Conservation (phyloP, 768 basidiomycete species). For the Lentinula sp. region DNA sequence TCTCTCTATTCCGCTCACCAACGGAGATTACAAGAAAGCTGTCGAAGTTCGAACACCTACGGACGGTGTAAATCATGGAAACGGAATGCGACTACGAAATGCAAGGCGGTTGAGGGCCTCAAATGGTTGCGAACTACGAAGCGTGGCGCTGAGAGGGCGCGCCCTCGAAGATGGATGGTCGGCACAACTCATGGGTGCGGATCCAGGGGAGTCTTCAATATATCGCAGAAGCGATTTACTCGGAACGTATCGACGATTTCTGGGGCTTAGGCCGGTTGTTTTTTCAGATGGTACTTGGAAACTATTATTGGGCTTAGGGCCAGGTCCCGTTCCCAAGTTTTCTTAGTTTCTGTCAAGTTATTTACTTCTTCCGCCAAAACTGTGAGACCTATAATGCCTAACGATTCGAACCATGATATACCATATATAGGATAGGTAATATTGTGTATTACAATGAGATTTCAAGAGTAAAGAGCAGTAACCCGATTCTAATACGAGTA, state of each 20-base stretch:
- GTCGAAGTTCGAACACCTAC: slow-evolving; percentile 11
- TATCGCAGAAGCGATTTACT: slow-evolving; percentile 46
- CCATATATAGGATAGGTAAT: too few species aligned
- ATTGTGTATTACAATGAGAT: too few species aligned
- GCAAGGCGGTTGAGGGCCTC: slow-evolving; percentile 30
- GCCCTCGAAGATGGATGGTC: slow-evolving; percentile 1
- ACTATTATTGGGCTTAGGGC: slow-evolving; percentile 39
- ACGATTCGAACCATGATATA: too few species aligned
- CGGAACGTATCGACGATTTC: slow-evolving; percentile 38
- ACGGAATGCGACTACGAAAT: slow-evolving; percentile 20
- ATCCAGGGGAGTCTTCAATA: slow-evolving; percentile 17
- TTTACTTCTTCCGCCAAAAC: too few species aligned
- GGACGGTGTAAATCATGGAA: slow-evolving; percentile 7
- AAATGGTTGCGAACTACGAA: slow-evolving; percentile 25
- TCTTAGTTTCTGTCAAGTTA: background rate
- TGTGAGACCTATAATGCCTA: too few species aligned
- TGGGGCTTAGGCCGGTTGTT: slow-evolving; percentile 34
- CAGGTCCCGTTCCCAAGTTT: slow-evolving; percentile 22
- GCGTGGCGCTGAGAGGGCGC: slow-evolving; percentile 24
- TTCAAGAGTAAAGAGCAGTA: too few species aligned
- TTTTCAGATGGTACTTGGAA: slow-evolving; percentile 35
- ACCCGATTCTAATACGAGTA: too few species aligned
- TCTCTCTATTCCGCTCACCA: slow-evolving; percentile 37
- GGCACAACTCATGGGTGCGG: background rate
- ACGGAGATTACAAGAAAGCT: slow-evolving; percentile 23